Evolutionary conservation across 805 yeast genomes (phyloP).

Genomic region (Candida michaelii): DNA sequence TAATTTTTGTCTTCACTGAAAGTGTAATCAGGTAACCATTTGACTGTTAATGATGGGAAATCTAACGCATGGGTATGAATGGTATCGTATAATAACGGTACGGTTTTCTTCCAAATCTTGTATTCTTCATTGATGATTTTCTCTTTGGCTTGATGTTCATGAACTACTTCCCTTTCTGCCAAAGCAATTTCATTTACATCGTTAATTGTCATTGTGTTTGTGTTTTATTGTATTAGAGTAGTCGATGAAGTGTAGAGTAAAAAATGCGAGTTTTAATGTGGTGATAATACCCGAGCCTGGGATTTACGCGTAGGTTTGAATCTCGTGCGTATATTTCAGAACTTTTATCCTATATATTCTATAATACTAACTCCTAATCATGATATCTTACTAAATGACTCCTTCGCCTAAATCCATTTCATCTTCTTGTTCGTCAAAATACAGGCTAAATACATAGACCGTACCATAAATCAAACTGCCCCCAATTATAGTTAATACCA

Average conservation of each 20-base stretch:
- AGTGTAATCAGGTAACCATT: conserved; percentile 58
- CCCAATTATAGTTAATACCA: conserved; percentile 75
- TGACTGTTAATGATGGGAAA: conserved; percentile 70
- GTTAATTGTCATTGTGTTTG: conserved; percentile 9
- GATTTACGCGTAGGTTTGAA: not conserved
- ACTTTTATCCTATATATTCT: not conserved
- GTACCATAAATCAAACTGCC: conserved; percentile 84
- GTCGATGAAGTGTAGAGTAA: not conserved
- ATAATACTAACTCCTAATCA: not conserved
- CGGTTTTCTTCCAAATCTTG: conserved; percentile 79
- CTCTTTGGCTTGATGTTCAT: conserved; percentile 55
- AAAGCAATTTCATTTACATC: conserved; percentile 14
- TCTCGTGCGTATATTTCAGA: not conserved
- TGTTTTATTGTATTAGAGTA: not conserved
- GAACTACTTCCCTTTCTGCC: conserved; percentile 37
- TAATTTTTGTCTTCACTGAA: conserved; percentile 29
- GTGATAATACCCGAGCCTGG: not conserved
- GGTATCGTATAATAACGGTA: conserved; percentile 74
- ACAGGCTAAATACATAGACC: conserved; percentile 76
- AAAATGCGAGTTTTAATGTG: not conserved
- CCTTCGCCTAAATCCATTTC: conserved; percentile 20
- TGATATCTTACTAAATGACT: conserved; percentile 7
- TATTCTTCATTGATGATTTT: conserved; percentile 74
- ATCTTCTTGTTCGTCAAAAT: conserved; percentile 53
- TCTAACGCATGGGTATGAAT: conserved; percentile 65